Evolutionary conservation across 2,329 filamentous ascomycete genomes (phyloP).

Genomic region (Fusarium oligoseptatum): DNA sequence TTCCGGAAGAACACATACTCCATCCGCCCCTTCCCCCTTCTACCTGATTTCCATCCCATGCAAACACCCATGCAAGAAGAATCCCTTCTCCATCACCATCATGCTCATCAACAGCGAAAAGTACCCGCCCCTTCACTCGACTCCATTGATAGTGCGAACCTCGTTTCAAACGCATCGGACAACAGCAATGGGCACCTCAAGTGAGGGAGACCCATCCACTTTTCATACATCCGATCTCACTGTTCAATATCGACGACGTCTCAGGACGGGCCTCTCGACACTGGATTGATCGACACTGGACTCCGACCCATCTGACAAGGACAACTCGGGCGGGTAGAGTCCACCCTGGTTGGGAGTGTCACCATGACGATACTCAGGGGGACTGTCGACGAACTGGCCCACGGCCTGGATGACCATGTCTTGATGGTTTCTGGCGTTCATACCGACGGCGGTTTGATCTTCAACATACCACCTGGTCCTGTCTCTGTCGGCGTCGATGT

Average conservation of each 20-base stretch:
- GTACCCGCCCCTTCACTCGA: conserved; percentile 12
- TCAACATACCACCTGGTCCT: not conserved
- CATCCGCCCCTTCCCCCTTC: conserved; percentile 4
- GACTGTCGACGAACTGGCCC: not conserved
- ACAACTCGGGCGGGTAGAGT: not conserved
- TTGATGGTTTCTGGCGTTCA: not conserved
- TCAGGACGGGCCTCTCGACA: not conserved
- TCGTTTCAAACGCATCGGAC: not conserved
- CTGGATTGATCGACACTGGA: not conserved
- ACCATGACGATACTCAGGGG: not conserved
- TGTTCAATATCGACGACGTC: not conserved
- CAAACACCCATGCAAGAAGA: not conserved
- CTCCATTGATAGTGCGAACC: not conserved
- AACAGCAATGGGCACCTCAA: not conserved
- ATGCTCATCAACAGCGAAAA: conserved; percentile 5
- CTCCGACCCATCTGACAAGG: not conserved
- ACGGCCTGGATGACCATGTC: not conserved
- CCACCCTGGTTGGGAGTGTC: not conserved
- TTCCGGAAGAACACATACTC: not conserved
- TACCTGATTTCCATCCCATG: conserved; percentile 1
- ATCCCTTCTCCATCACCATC: not conserved
- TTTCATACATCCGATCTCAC: not conserved
- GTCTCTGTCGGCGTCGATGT: not conserved
- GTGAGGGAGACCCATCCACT: not conserved
- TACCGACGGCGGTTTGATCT: not conserved